Evolutionary conservation across 495 filamentous ascomycete species (phyloP), one percentile per base, ranked within the genome.

Genomic region (Pseudevernia furfuracea): DNA sequence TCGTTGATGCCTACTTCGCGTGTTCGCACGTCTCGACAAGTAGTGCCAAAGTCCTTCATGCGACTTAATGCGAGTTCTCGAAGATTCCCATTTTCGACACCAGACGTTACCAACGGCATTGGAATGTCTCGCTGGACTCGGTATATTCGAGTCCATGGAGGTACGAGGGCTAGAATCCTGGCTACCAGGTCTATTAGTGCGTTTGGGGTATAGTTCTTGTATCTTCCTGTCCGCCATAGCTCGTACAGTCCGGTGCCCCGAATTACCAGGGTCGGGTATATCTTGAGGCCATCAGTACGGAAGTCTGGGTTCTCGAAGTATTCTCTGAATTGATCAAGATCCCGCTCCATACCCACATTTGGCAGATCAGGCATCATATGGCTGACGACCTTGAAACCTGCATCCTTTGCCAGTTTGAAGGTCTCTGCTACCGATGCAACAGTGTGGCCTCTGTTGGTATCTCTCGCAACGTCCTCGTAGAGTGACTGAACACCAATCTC

Each of bases 311-410:
- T 97, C 74, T 94, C 91, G 68, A 98, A 98, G 74, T 98, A 98
- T 75, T 98, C 94, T 65, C 87, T 82, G 77, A 98, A 98, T 69
- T 98, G 94, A 71, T 93, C 91, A 34, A 98, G 79, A 73, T 98
- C 94, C 66, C 94, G 88, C 76, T 97, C 95, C 89, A 97, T 95
- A 62, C 94, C 94, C 8, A 98, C 94, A 70, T 98, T 98, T 17
- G 94, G 94, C 36, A 98, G 79, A 72, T 98, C 94, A 19, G 94
- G 94, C 94, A 98, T 98, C 94, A 98, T 98, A 75, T 98, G 94
- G 66, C 88, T 92, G 68, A 98, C 94, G 10, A 98, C 93, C 75
- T 98, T 98, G 82, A 96, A 98, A 21, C 94, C 94, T 34, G 95
- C 91, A 75, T 98, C 94, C 75, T 98, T 98, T 62, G 95, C 86